Percentiles rank a stretch among this genome's conserved stretches.
These are phyloP conservation scores for Trichoderma sp. DNA, from an alignment of 2,329 filamentous ascomycete species.

Conservation along the genomic window DNA sequence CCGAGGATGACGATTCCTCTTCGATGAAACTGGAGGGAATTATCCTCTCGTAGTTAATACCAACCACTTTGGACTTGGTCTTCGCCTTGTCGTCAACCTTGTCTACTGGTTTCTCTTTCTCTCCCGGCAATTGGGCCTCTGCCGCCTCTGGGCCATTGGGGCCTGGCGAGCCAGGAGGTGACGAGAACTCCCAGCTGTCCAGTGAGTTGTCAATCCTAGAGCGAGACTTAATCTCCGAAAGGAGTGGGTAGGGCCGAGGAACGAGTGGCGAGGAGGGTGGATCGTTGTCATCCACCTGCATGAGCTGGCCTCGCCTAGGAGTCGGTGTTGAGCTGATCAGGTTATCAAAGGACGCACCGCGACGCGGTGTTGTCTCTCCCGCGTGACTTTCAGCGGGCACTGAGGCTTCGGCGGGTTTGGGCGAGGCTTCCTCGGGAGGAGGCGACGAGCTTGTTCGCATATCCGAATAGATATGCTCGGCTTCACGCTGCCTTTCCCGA, in stretches of 20 bases:
- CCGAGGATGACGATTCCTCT: conserved; percentile 4
- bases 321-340: conserved; percentile 63
- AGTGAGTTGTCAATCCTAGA: conserved; percentile 43
- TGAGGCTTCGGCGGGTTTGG: conserved; percentile 27
- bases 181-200: conserved; percentile 59
- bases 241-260: conserved; percentile 54
- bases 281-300: conserved; percentile 54
- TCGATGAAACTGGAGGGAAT: conserved; percentile 38
- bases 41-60: conserved; percentile 31
- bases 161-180: conserved; percentile 57
- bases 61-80: neutral
- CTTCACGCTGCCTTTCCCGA: conserved; percentile 69
- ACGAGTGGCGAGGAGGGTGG: conserved; percentile 62
- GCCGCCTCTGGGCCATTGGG: conserved; percentile 36
- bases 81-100: conserved; percentile 29
- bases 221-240: conserved; percentile 55
- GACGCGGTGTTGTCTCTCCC: conserved; percentile 52
- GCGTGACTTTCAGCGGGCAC: conserved; percentile 31
- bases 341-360: conserved; percentile 49
- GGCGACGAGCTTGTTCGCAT: conserved; percentile 56
- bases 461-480: conserved; percentile 67
- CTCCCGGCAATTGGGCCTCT: conserved; percentile 29
- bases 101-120: conserved; percentile 29
- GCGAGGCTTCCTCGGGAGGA: conserved; percentile 32
- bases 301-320: conserved; percentile 56